Evolutionary conservation across 163 green algal species (phyloP).

Genomic region (Scenedesmus sp.): DNA sequence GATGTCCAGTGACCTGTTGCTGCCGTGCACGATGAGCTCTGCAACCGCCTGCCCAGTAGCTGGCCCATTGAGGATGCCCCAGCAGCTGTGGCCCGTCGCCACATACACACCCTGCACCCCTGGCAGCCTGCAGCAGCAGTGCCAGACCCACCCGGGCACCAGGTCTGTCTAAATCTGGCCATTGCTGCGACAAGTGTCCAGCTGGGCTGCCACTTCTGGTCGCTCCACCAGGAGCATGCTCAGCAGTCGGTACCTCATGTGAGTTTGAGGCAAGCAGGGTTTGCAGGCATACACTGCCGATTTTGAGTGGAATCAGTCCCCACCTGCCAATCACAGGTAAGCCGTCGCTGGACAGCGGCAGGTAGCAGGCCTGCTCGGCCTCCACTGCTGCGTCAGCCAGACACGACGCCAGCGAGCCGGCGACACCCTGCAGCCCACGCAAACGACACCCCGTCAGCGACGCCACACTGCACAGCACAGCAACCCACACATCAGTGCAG

Average conservation of each 20-base stretch:
- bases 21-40: conserved; percentile 80
- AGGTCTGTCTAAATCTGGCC: too few relatives aligned
- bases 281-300: too few relatives aligned
- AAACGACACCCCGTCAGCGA: too few relatives aligned
- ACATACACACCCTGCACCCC: conserved; percentile 58
- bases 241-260: too few relatives aligned
- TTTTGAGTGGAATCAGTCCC: not conserved
- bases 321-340: conserved; percentile 78
- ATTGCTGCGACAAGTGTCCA: too few relatives aligned
- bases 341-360: conserved; percentile 74
- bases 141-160: too few relatives aligned
- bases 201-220: too few relatives aligned
- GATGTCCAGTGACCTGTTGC: conserved; percentile 58
- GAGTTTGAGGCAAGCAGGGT: too few relatives aligned
- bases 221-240: too few relatives aligned
- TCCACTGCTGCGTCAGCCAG: conserved; percentile 60
- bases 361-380: conserved; percentile 81
- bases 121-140: conserved; percentile 11
- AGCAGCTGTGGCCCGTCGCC: conserved; percentile 86
- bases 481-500: too few relatives aligned
- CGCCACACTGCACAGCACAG: too few relatives aligned
- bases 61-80: conserved; percentile 90
- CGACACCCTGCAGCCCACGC: conserved; percentile 15
- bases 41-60: conserved; percentile 85
- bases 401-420: conserved; percentile 16